Base-by-base conservation (phyloP, 805 yeast species). In the Jamesozyma spencerorum region DNA sequence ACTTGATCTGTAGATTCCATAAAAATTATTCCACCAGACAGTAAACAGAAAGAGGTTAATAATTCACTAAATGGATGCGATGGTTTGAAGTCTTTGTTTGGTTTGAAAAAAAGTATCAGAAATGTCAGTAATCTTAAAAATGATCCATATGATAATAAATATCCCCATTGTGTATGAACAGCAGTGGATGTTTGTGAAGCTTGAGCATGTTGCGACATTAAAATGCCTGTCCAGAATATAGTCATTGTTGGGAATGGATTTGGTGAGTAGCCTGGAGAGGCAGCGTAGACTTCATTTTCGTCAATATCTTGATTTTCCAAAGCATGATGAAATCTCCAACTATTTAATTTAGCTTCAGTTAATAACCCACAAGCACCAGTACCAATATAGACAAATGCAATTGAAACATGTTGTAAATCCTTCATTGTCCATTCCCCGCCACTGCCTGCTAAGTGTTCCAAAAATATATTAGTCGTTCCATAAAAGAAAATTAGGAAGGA, bases 141-240 rank as follows among this genome's bases (percentile, higher is more conserved):
- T 2, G 96, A 82, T 2, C 87, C 97, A 49, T 75, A 74, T n/a
- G 88, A 73, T 43, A 92, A 70, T 54, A 92, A 63, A 43, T 73
- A 71, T 6, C 98, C 98, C 98, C 98, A 92, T 63, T 87, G 97
- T 40, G 74, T 66, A 60, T 92, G 98, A 46, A 92, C 75, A 14
- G 63, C 68, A 2, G 97, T 86, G 2, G 96, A 79, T 26, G 82
- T 71, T 40, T 59, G 68, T 1, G 92, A 80, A 5, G 88, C 83
- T 63, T 92, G 98, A 31, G 77, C 79, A 63, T 92, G 98, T 61
- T 82, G 85, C 1, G 97, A 87, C 98, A 92, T 92, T 46, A 92
- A 70, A 12, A 81, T 72, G 22, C 98, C 98, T 1, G 97, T 92
- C 95, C 96, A 92, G 65, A 85, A 92, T 27, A 92, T 84, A 2